These are phyloP conservation scores for Amylocystis lapponica DNA, from an alignment of 768 basidiomycete species.

Conservation along the genomic window DNA sequence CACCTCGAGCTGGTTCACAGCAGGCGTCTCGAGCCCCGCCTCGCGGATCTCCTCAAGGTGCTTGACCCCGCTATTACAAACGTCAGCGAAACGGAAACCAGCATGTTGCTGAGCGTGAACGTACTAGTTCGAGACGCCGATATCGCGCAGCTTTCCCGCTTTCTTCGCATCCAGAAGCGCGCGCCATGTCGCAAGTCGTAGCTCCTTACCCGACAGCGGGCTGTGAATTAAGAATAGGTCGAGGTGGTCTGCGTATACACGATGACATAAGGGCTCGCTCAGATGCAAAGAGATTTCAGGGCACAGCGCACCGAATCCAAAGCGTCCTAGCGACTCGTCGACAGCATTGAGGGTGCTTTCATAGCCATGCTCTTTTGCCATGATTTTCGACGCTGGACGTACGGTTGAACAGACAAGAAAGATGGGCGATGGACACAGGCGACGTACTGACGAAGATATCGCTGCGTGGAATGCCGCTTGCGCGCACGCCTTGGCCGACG, in stretches of 20 bases:
- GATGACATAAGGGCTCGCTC: no score
- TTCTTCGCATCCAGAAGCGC: conserved; percentile 59
- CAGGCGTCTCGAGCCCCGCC: conserved; percentile 57
- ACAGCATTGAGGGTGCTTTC: conserved; percentile 55
- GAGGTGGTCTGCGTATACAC: conserved; percentile 40
- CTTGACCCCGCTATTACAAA: conserved; percentile 44
- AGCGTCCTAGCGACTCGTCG: conserved; percentile 49
- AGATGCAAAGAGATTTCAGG: no score
- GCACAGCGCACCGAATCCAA: conserved; percentile 55
- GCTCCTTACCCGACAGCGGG: conserved; percentile 55
- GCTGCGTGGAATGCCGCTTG: conserved; percentile 64
- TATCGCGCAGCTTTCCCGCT: conserved; percentile 59
- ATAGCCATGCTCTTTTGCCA: conserved; percentile 59
- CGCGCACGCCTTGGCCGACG: conserved; percentile 72
- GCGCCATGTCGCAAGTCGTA: conserved; percentile 65
- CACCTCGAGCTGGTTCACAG: conserved; percentile 83
- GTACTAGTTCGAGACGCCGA: conserved; percentile 86
- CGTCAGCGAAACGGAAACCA: not conserved
- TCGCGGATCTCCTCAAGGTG: conserved; percentile 71
- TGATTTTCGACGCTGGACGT: conserved; percentile 66
- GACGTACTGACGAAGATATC: conserved; percentile 62
- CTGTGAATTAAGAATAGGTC: conserved; percentile 81
- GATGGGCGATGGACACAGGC: not conserved
- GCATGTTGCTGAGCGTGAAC: conserved; percentile 22
- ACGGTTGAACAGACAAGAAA: not conserved